Evolutionary conservation across 345 rosid species (phyloP), one percentile per base, ranked within the genome.

Genomic region (Citrus glauca): DNA sequence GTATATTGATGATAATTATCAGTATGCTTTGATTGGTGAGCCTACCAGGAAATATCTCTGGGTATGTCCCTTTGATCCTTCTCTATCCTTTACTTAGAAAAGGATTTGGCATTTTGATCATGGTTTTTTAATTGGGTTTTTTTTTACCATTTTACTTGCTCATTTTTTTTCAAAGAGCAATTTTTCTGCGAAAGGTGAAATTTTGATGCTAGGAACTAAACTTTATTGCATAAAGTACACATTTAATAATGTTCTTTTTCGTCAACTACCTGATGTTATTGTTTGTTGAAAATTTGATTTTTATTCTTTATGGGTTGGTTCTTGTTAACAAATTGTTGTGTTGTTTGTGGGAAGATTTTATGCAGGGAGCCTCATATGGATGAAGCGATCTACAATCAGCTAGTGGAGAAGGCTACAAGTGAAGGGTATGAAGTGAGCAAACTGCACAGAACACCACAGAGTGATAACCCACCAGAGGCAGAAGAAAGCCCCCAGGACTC

Each of bases 1-100:
- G 65, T 88, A 57, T 75, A 68, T 93, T 42, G 98, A 92, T 81
- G 87, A 87, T 4, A 91, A 88, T 22, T 93, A 93, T 74, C 85
- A 72, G 74, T 75, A 88, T 78, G 98, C 92, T 55, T 70, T 96
- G 80, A 55, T 96, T 81, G 99, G 99, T 32, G 84, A 90, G 80
- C 97, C 98, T 11, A 86, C 84, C 64, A 86, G 90, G 82, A 92
- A 65, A 9, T 90, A 88, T 80, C 97, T 95, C 62, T 95, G 98
- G 99, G 97, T 91, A 86, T 32, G 78, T 30, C 7, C 32, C 3
- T 42, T 7, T 11, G 19, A 27, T 42, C 65, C 40, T 50, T 7
- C 22, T 62, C 32, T 2, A 14, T 1, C 38, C 9, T 42, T 22
- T 1, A 11, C 22, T 30, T 13, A 16, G 0, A 25, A 28, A 30